phyloP scores from a whole-genome alignment of 768 basidiomycete species.

The Boletus sensibilis region DNA sequence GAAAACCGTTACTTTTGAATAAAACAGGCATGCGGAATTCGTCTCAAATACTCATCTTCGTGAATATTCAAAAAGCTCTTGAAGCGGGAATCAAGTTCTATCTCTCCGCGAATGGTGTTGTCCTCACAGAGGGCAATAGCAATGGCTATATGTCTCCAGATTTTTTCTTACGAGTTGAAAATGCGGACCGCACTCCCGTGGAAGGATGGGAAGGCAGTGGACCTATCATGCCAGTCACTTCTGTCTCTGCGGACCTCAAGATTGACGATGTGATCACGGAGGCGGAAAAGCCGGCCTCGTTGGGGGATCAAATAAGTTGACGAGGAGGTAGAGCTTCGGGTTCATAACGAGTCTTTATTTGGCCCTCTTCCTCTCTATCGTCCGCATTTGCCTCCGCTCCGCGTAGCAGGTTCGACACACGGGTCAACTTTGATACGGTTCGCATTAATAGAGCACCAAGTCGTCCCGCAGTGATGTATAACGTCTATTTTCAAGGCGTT shows the following conservation, averaged over 20 bases:
- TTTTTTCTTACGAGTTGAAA: conserved; percentile 72
- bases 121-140: conserved; percentile 78
- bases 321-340: neutral
- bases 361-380: neutral
- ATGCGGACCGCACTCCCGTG: conserved; percentile 26
- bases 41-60: conserved; percentile 78
- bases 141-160: conserved; percentile 57
- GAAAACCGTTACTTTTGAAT: neutral
- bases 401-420: neutral
- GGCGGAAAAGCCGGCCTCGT: neutral
- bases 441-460: neutral
- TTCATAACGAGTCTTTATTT: neutral
- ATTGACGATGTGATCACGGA: neutral
- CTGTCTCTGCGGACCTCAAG: neutral
- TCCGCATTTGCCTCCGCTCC: neutral
- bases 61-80: conserved; percentile 71
- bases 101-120: conserved; percentile 83
- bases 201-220: conserved; percentile 24
- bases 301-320: neutral
- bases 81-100: conserved; percentile 70
- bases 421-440: neutral
- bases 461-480: neutral
- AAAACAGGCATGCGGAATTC: conserved; percentile 74
- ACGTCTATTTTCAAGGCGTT: neutral
- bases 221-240: neutral